A percentile compares a stretch with the other conserved stretches of the same genome.
phyloP scores from a whole-genome alignment of 768 basidiomycete species.

The Hericium alpestre region DNA sequence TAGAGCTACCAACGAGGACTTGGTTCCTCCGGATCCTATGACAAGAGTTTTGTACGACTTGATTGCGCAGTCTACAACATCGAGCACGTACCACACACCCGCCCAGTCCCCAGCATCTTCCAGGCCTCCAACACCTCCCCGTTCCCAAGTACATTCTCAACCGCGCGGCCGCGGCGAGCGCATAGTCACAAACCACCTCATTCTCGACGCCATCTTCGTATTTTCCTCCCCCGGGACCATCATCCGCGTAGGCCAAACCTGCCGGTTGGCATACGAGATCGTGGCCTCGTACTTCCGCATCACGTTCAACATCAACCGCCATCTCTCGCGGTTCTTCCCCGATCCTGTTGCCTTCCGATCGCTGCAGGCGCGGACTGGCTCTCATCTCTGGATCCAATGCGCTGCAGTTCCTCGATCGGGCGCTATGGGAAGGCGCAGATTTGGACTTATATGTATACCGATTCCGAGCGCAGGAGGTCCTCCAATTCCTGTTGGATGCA shows the following conservation, averaged over 20 bases:
- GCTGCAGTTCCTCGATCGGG: constrained; percentile 39
- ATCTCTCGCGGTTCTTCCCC: constrained; percentile 26
- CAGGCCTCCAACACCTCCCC: no score
- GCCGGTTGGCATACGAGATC: neutral
- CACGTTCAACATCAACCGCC: constrained; percentile 26
- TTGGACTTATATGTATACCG: neutral
- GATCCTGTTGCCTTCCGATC: constrained; percentile 28
- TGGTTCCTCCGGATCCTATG: no score
- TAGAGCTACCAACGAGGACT: no score
- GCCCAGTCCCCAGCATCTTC: no score
- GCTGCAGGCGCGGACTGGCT: constrained; percentile 32
- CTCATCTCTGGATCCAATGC: constrained; percentile 45
- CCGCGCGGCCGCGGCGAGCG: no score
- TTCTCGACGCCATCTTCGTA: neutral
- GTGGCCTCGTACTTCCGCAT: neutral
- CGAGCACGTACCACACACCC: no score
- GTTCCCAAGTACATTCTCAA: no score
- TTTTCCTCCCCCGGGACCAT: neutral
- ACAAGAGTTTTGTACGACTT: no score
- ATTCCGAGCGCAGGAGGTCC: neutral
- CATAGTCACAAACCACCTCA: neutral
- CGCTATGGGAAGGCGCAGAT: neutral
- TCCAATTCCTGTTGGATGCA: neutral
- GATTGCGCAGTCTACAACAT: no score
- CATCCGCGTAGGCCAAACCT: neutral